Conservation (phyloP, 2,329 filamentous ascomycete species). For the Colletotrichum sublineola region DNA sequence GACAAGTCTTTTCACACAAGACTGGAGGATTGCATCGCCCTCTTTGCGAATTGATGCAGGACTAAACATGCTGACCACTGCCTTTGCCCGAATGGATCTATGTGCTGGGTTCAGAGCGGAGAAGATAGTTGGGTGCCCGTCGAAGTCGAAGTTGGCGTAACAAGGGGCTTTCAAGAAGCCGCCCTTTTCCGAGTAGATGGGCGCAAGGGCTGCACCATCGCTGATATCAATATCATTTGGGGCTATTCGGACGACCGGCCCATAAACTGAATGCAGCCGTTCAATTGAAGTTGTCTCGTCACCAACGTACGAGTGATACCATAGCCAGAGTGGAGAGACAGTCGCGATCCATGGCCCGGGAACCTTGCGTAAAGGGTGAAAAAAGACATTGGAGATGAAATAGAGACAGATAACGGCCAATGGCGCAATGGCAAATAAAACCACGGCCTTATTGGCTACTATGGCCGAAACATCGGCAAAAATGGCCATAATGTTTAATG, state of each 20-base stretch:
- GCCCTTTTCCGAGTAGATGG: constrained; percentile 14
- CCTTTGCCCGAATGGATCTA: constrained; percentile 4
- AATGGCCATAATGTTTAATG: neutral
- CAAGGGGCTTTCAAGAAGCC: constrained; percentile 5
- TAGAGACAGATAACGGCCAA: neutral
- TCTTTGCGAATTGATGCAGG: constrained; percentile 8
- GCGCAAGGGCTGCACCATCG: constrained; percentile 7
- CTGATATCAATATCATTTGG: constrained; percentile 11
- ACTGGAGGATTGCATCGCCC: constrained; percentile 6
- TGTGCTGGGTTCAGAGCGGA: constrained; percentile 1
- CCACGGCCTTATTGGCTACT: neutral
- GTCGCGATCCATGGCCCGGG: constrained; percentile 5
- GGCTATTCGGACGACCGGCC: constrained; percentile 5
- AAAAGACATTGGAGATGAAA: neutral
- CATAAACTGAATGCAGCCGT: neutral
- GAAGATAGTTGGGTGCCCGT: constrained; percentile 10
- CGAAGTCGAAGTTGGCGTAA: constrained; percentile 19
- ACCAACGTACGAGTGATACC: constrained; percentile 11
- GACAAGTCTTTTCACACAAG: neutral
- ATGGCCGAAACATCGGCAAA: neutral
- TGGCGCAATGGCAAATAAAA: neutral
- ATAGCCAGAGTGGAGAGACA: constrained; percentile 2
- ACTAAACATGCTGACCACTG: constrained; percentile 13
- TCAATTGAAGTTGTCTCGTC: constrained; percentile 1
- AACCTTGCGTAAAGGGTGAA: constrained; percentile 3